Evolutionary conservation across 257 asterid species (phyloP).

Genomic region (Euphrasia confusa): DNA sequence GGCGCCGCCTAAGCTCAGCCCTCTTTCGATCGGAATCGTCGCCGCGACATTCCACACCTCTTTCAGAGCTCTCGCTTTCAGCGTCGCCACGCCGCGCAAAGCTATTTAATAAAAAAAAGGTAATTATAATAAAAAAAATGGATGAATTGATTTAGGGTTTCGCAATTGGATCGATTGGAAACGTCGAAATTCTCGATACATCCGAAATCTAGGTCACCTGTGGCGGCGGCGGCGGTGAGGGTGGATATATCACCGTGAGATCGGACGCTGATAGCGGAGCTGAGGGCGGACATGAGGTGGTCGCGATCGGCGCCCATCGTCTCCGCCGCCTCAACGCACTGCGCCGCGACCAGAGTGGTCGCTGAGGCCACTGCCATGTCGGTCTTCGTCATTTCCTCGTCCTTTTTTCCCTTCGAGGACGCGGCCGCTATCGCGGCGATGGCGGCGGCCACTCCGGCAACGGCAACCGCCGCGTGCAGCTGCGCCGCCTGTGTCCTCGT

Average conservation of each 20-base stretch:
- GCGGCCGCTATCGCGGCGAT: slow-evolving; percentile 90
- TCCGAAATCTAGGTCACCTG: slow-evolving; percentile 39
- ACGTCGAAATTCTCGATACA: not conserved
- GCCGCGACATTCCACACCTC: slow-evolving; percentile 98
- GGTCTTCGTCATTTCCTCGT: slow-evolving; percentile 72
- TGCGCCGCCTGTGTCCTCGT: slow-evolving; percentile 86
- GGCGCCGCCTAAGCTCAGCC: slow-evolving; percentile 30
- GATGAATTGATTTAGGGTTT: not conserved
- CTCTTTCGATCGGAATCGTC: slow-evolving; percentile 62
- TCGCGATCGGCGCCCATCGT: slow-evolving; percentile 88
- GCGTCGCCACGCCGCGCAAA: slow-evolving; percentile 81
- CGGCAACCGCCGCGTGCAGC: slow-evolving; percentile 81
- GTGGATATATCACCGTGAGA: slow-evolving; percentile 91
- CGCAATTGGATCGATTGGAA: not conserved
- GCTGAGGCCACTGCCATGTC: slow-evolving; percentile 97
- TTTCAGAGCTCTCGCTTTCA: slow-evolving; percentile 82
- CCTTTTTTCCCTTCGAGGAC: slow-evolving; percentile 58
- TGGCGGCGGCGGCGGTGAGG: slow-evolving; percentile 96
- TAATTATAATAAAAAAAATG: not conserved
- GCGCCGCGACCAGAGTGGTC: slow-evolving; percentile 91
- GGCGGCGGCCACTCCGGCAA: slow-evolving; percentile 91
- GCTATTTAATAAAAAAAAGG: slow-evolving; percentile 33
- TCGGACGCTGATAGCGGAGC: slow-evolving; percentile 84
- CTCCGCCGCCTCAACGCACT: slow-evolving; percentile 97
- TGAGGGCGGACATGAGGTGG: slow-evolving; percentile 78